Evolutionary conservation across 208 protist species (phyloP).

Genomic region (Trypanosoma boissoni): DNA sequence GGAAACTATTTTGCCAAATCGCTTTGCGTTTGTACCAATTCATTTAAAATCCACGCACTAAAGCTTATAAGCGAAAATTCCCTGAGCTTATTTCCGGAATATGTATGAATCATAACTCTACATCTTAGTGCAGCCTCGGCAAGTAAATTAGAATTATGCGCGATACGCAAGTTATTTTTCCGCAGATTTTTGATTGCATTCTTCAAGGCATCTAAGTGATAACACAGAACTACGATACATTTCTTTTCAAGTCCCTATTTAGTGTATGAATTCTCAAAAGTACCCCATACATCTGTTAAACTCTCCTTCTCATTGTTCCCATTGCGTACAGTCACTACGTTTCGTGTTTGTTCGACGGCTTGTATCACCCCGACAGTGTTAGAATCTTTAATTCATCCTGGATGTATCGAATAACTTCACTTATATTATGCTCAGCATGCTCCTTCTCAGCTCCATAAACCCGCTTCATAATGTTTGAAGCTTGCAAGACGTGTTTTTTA

Average conservation of each 20-base stretch:
- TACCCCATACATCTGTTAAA: not conserved
- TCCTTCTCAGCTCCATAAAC: not conserved
- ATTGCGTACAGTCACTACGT: not conserved
- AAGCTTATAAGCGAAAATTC: not conserved
- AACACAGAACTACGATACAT: slow-evolving; percentile 17
- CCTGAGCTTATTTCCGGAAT: not conserved
- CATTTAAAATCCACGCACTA: not conserved
- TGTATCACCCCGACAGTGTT: not conserved
- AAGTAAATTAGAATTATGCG: slow-evolving; percentile 5
- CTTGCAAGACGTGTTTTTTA: not conserved
- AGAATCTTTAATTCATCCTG: not conserved
- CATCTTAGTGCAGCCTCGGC: slow-evolving; percentile 13
- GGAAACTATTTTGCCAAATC: not conserved
- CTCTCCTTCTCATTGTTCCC: not conserved
- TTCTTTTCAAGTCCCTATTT: not conserved
- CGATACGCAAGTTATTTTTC: not conserved
- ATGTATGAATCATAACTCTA: not conserved
- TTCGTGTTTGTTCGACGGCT: not conserved
- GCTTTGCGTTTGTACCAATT: not conserved
- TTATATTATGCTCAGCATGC: not conserved
- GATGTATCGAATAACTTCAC: not conserved
- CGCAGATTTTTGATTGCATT: not conserved
- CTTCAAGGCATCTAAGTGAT: not conserved
- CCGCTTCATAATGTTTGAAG: not conserved
- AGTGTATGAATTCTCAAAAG: not conserved